Conservation (phyloP, 2,329 filamentous ascomycete genomes). For the Aspergillus neoniger region DNA sequence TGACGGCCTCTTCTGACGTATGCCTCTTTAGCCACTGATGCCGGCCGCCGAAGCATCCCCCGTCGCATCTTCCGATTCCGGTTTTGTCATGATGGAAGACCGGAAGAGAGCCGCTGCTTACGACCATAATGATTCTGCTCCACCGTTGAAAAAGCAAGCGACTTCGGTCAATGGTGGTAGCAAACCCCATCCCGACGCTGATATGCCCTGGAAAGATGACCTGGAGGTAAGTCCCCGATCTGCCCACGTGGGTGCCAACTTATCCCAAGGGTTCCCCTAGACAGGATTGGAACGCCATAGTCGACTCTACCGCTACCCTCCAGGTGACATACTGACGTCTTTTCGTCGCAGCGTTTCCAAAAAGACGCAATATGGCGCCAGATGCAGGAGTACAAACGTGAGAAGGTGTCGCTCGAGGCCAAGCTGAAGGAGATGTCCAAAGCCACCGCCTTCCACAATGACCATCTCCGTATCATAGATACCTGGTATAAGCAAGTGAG, state of each 20-base stretch:
- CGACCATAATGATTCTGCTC: conserved; percentile 78
- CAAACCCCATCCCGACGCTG: conserved; percentile 65
- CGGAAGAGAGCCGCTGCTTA: conserved; percentile 90
- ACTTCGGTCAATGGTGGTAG: conserved; percentile 71
- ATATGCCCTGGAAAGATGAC: conserved; percentile 71
- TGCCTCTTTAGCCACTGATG: conserved; percentile 70
- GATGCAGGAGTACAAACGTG: conserved; percentile 97
- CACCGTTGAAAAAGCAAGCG: conserved; percentile 88
- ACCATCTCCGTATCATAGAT: conserved; percentile 88
- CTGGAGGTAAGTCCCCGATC: conserved; percentile 64
- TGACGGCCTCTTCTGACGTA: conserved; percentile 34
- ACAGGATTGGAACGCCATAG: conserved; percentile 5
- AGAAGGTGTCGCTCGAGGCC: conserved; percentile 77
- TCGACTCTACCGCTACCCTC: conserved; percentile 7
- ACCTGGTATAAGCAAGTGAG: conserved; percentile 91
- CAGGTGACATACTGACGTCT: conserved; percentile 25
- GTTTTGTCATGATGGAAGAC: conserved; percentile 96
- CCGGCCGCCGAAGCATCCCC: conserved; percentile 76
- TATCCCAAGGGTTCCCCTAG: conserved; percentile 16
- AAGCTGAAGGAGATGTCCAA: conserved; percentile 80
- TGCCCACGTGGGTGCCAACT: conserved; percentile 16
- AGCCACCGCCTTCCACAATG: conserved; percentile 79
- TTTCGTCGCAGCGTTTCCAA: conserved; percentile 69
- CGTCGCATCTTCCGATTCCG: conserved; percentile 73
- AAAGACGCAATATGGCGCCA: conserved; percentile 97